A percentile compares a stretch with the other conserved stretches of the same genome.
Conservation (phyloP, 1,284 basidiomycete genomes). For the Pseudozyma sp. region DNA sequence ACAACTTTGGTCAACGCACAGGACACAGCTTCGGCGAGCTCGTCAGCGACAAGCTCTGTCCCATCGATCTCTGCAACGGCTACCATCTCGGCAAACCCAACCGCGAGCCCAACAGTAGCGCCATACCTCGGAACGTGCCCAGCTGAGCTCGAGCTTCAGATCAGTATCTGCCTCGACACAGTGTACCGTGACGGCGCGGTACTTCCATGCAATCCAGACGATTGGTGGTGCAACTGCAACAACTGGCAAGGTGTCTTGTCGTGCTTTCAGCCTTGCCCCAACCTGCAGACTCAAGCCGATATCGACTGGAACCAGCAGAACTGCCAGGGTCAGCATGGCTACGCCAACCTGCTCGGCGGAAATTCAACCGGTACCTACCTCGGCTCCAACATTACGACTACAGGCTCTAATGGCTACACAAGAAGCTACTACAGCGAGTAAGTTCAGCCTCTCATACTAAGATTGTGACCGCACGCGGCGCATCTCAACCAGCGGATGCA, state of each 20-base stretch:
- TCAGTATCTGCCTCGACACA: constrained; percentile 22
- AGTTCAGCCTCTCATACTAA: too few relatives aligned
- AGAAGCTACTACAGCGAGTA: constrained; percentile 22
- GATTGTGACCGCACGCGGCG: too few relatives aligned
- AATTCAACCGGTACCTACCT: constrained; percentile 25
- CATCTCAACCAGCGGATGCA: too few relatives aligned
- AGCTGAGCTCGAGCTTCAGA: constrained; percentile 25
- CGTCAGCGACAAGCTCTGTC: background rate
- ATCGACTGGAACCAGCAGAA: constrained; percentile 34
- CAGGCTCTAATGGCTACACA: constrained; percentile 27
- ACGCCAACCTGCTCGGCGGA: constrained; percentile 19
- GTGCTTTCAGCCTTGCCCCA: constrained; percentile 29
- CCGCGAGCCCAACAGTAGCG: constrained; percentile 14
- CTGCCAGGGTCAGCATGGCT: constrained; percentile 31
- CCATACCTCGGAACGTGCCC: constrained; percentile 24
- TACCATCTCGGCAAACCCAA: constrained; percentile 4
- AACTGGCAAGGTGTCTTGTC: constrained; percentile 30
- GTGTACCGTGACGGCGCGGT: constrained; percentile 30
- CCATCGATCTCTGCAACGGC: constrained; percentile 10
- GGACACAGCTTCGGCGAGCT: constrained; percentile 8
- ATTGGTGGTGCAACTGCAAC: constrained; percentile 39
- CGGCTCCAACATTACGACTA: constrained; percentile 24
- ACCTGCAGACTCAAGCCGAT: constrained; percentile 24
- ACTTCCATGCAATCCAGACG: constrained; percentile 31
- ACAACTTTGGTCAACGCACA: constrained; percentile 6